These are phyloP conservation scores for Clavariopsis aquatica DNA, from an alignment of 495 filamentous ascomycete species.

Conservation along the genomic window DNA sequence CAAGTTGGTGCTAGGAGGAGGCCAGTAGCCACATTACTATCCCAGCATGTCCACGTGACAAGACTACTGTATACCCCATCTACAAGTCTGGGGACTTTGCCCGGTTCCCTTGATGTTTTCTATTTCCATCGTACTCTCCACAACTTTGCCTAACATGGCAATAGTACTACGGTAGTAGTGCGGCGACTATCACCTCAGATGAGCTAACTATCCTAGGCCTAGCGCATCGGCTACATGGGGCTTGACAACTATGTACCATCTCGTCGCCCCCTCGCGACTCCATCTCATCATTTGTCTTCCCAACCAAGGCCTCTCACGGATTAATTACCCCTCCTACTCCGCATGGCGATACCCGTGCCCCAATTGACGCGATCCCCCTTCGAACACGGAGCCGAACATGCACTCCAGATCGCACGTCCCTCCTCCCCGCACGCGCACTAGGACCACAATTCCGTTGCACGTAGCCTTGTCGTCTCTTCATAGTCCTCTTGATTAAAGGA, in stretches of 20 bases:
- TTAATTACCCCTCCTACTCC: not conserved
- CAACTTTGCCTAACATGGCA: too few relatives aligned
- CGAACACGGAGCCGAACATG: conserved; percentile 8
- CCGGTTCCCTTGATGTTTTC: too few relatives aligned
- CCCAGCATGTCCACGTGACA: too few relatives aligned
- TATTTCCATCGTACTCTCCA: too few relatives aligned
- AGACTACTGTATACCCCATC: too few relatives aligned
- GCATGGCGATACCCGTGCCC: not conserved
- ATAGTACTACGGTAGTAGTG: too few relatives aligned
- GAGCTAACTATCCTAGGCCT: not conserved
- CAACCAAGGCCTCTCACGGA: not conserved
- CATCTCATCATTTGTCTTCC: too few relatives aligned
- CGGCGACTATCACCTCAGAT: not conserved
- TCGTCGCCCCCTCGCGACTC: not conserved
- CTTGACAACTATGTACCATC: not conserved
- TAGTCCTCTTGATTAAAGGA: not conserved
- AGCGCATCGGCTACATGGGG: not conserved
- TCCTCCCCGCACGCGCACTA: conserved; percentile 7
- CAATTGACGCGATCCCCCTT: conserved; percentile 1
- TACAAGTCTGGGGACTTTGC: too few relatives aligned
- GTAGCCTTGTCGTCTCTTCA: not conserved
- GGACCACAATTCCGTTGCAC: not conserved
- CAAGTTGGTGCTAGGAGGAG: too few relatives aligned
- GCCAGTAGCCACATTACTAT: too few relatives aligned
- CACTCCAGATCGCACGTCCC: not conserved